Base-by-base conservation (phyloP, 2,329 filamentous ascomycete species). In the Escovopsis sp. region DNA sequence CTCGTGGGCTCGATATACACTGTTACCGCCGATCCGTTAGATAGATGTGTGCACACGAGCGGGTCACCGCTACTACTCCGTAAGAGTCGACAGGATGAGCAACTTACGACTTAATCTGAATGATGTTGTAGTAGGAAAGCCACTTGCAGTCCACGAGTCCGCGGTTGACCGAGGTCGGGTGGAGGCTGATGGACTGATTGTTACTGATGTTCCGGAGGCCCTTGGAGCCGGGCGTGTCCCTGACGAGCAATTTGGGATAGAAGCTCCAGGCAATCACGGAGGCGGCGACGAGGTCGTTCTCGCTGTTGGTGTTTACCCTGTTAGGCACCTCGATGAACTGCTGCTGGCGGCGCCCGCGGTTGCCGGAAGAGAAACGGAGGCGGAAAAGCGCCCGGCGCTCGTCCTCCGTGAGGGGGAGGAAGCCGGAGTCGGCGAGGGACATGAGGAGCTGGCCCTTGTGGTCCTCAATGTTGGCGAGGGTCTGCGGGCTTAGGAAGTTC, bases 71-170 rank as follows among this genome's bases (percentile, higher is more conserved):
- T 4, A 17, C 26, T 17, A 17, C 11, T 7, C 15, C 15, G 27
- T 11, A n/a, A 6, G 27, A 25, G 31, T 25, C 12, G 4, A 15
- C 27, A 15, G 7, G 19, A 7, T 4, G 5, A 31, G 12, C 25
- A 18, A 65, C 63, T 69, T 70, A 69, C 77, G 83, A 61, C 64
- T 79, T 86, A 3, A 81, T 80, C 55, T 94, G 87, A 84, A 96
- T 93, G 43, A 96, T 94, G 54, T 93, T 82, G 60, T 96, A 96
- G 55, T 94, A 98, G 1, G 83, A 90, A 31, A 98, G 62, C 76
- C 84, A 96, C 49, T 76, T 79, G 27, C 86, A 62, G 28, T 76
- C 72, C 32, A 66, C 62, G 40, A 64, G 65, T 7, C 66, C 70
- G 51, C 86, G 86, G 55, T 96, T 96, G 44, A 98, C 83, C 1